Base-by-base conservation (phyloP, 2,329 filamentous ascomycete genomes). In the Hymenoscyphus infarciens region DNA sequence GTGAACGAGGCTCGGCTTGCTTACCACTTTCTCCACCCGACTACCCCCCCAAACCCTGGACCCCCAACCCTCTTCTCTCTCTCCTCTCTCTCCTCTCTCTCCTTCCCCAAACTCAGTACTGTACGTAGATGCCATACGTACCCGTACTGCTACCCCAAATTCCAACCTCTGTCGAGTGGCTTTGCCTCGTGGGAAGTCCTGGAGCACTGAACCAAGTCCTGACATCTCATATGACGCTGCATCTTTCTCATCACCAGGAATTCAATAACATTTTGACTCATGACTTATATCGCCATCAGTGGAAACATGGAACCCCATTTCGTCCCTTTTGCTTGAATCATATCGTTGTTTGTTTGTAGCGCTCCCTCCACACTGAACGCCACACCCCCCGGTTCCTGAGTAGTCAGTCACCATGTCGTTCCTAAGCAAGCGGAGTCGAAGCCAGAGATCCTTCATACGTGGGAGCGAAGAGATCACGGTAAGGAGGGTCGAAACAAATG, bases 351-450 rank as follows among this genome's bases (percentile, higher is more conserved):
- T 25, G 19, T 42, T 45, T 56, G 49, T 35, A 29, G 31, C 59
- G 27, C 45, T 56, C 16, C 22, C 27, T 19, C 39, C 22, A 45
- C 57, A 25, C 38, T 16, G 22, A 29, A 59, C 39, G 22, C 57
- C 38, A 59, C 31, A 35, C 38, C 39, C 27, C 22, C 27, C 19
- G 38, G 16, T 25, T 19, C 57, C 27, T 27, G 31, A 45, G 19
- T 19, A 16, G 19, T 45, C 31, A 53, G 56, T 60, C 56, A 61
- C 59, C 16, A 71, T 71, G 69, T 67, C 67, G 31, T 67, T 71
- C 54, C 64, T 67, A 25, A 62, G 64, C 61, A 70, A 68, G 61
- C 63, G 68, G 57, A 71, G 65, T 57, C 60, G 67, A n/a, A 71
- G 68, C 57, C 66, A 69, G 53, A 58, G 66, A 52, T 70, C 67